These are phyloP conservation scores for Volvariella surrecta DNA, from an alignment of 1,284 basidiomycete species.

Conservation along the genomic window DNA sequence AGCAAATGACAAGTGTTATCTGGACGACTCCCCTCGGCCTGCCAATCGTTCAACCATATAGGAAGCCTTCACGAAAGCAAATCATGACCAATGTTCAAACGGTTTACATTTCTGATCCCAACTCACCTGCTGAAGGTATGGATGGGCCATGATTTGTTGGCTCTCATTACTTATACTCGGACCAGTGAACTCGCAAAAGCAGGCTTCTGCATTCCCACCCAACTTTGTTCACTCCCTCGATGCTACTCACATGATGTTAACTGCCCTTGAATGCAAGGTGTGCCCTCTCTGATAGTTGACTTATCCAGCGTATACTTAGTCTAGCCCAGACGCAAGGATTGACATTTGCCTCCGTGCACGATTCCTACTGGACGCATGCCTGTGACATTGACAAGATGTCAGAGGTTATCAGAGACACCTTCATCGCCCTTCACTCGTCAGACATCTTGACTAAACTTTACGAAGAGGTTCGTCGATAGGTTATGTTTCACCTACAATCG, in stretches of 20 bases:
- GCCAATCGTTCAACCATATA: conserved; percentile 95
- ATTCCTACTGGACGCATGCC: conserved; percentile 99
- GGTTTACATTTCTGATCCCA: conserved; percentile 91
- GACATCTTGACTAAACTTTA: conserved; percentile 66
- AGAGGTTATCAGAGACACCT: conserved; percentile 84
- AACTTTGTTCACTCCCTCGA: conserved; percentile 99
- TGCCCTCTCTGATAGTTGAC: conserved; percentile 17
- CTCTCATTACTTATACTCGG: conserved; percentile 5
- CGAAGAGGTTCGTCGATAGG: conserved; percentile 41
- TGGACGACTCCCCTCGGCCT: conserved; percentile 96
- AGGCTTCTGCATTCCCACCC: conserved; percentile 95
- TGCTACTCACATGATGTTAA: conserved; percentile 98
- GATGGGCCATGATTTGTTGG: too few relatives aligned
- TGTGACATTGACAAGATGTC: conserved; percentile 87
- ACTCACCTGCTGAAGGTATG: conserved; percentile 63
- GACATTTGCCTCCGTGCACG: conserved; percentile 94
- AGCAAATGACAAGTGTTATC: conserved; percentile 93
- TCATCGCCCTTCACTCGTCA: conserved; percentile 87
- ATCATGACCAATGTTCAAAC: conserved; percentile 83
- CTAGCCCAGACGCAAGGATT: conserved; percentile 51
- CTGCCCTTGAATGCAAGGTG: conserved; percentile 85
- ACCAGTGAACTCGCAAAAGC: conserved; percentile 77
- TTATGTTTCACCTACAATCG: neutral
- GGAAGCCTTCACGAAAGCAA: conserved; percentile 79
- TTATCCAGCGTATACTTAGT: neutral